Evolutionary conservation across 306 rosid genomes (phyloP), one percentile per base, ranked within the genome.

Genomic region (Arachis stenosperma): DNA sequence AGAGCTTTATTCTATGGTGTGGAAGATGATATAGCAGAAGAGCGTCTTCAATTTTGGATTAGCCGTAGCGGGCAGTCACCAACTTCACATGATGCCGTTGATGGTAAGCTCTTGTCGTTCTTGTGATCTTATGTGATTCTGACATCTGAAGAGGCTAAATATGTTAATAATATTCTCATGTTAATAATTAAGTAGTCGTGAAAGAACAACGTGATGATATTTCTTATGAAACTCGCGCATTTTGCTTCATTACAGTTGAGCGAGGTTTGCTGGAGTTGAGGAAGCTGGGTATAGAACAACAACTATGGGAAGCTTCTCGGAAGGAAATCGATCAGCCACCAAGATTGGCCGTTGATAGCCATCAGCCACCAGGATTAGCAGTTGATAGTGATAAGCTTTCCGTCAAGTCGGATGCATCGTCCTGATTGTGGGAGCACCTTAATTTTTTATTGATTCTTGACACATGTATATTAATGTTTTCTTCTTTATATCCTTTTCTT

Each of bases 271-370:
- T 82, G 83, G 97, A 88, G 84, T 77, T 91, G 77, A 81, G 95
- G 81, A 91, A 87, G 87, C 87, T 91, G 77, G 97, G 90, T n/a
- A 79, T 91, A 69, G 97, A 91, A 81, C 89, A 84, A 46, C 89
- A 85, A 65, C 92, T 91, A n/a, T 91, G 97, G 97, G 97, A 91
- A 83, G 90, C 92, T 67, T 91, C 92, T 36, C 81, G 97, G 39
- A 88, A 81, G 64, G 92, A 84, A 84, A 88, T 87, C 7, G 94
- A 88, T 73, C 89, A 79, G 66, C 79, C 86, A 51, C 65, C 63
- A 10, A 56, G 71, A 44, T 44, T 73, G 37, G 58, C 81, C 7
- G 74, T 61, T 73, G 79, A 61, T 74, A 81, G 37, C 9, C 90
- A 88, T 75, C 89, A 81, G 69, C 79, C 86, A 54, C 65, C 63